A percentile compares a stretch with the other conserved stretches of the same genome.
phyloP scores from a whole-genome alignment of 148 eudicot species.

The Silene uniflora region DNA sequence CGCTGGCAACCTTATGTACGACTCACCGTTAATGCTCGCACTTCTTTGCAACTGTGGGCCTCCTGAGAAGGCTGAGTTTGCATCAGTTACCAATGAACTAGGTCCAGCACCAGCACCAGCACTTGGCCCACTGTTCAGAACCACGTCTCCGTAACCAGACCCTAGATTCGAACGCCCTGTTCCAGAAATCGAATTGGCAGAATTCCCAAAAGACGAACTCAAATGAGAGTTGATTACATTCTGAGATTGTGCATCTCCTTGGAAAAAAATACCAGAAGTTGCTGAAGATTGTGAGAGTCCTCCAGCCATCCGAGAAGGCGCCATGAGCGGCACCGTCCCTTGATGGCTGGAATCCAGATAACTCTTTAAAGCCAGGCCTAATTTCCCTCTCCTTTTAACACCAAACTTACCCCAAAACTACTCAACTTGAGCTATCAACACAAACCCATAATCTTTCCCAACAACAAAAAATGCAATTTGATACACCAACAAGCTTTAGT shows the following conservation, averaged over 20 bases:
- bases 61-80: conserved; percentile 82
- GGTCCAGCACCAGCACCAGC: conserved; percentile 85
- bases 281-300: conserved; percentile 76
- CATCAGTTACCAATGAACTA: conserved; percentile 87
- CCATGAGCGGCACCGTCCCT: conserved; percentile 56
- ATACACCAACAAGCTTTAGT: conserved; percentile 27
- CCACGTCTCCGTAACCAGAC: conserved; percentile 60
- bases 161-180: conserved; percentile 47
- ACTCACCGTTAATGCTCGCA: conserved; percentile 78
- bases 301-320: conserved; percentile 71
- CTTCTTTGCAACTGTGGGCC: conserved; percentile 86
- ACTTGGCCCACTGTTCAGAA: conserved; percentile 62
- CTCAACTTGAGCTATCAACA: conserved; percentile 28
- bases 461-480: conserved; percentile 1
- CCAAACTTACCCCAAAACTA: conserved; percentile 20
- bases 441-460: conserved; percentile 20
- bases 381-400: conserved; percentile 21
- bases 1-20: conserved; percentile 72
- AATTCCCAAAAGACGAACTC: conserved; percentile 72
- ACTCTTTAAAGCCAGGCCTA: conserved; percentile 50
- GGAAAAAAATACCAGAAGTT: conserved; percentile 84
- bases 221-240: conserved; percentile 61
- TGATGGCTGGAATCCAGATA: conserved; percentile 59
- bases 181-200: conserved; percentile 57
- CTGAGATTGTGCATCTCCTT: conserved; percentile 72